Base-by-base conservation (phyloP, 2,329 filamentous ascomycete genomes). In the Stemphylium beticola region DNA sequence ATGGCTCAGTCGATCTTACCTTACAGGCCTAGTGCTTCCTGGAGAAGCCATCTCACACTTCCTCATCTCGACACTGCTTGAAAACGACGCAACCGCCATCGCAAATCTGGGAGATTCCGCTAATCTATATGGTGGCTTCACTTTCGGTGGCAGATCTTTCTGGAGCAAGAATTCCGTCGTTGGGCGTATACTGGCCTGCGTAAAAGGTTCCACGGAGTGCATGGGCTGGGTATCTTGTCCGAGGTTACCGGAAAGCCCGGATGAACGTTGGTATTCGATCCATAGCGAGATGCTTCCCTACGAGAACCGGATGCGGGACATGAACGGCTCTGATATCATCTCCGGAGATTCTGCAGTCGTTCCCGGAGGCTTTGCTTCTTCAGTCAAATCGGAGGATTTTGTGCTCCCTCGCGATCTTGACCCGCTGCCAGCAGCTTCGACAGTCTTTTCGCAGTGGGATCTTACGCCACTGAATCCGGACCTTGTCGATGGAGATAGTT, bases 101-200 rank as follows among this genome's bases (percentile, higher is more conserved):
- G 65, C 72, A 17, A 69, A 69, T 22, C 73, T 85, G 1, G 83
- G 83, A 0, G 76, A 82, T 11, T 74, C 76, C 7, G 81, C 79
- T 0, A 82, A 83, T 58, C 71, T 85, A 0, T 80, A 83, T 48
- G 81, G 83, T 17, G 84, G 83, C 2, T 84, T 86, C 55, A 66
- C 82, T 18, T 83, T 82, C 54, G 62, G 72, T 7, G 76, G 72
- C 3, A 75, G 75, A 31, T 81, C 78, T 41, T 86, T 81, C 77
- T 86, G 83, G 83, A 85, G 82, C 64, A 85, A 84, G 64, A 74
- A 74, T 38, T 83, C 79, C 34, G 74, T 85, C 29, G 76, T 84
- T n/a, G 82, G 81, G 0, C 77, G 82, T 24, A 81, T 86, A 0
- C 55, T 86, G 24, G 79, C 79, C 31, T 76, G 79, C 37, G 48